Base-by-base conservation (phyloP, 495 filamentous ascomycete species). In the Hypoxylon lienhwacheense region DNA sequence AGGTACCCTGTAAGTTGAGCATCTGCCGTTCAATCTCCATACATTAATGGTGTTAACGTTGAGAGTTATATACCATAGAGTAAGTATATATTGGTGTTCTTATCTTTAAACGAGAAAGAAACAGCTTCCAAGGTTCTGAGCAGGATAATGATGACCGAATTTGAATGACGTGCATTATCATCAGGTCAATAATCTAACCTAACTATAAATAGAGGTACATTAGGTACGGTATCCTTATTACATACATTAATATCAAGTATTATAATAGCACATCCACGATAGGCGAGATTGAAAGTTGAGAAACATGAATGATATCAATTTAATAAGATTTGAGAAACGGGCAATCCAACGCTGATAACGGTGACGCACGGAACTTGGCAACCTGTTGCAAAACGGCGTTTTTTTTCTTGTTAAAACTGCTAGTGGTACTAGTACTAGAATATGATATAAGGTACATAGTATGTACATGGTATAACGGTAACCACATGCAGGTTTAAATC, bases 141-240 rank as follows among this genome's bases (percentile, higher is more conserved):
- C 42, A 29, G 32, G 34, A 40, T 8, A 28, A n/a, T 40, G 34
- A 47, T 37, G 33, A 35, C 25, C 40, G 35, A 25, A 52, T 52
- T 40, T 39, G 29, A 36, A 59, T 53, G 55, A 59, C 55, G 55
- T 58, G 55, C 55, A 58, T 58, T 52, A 51, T 46, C 54, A 37
- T 37, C 5, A 44, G 33, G 32, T n/a, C n/a, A n/a, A n/a, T n/a
- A n/a, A n/a, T n/a, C n/a, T n/a, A n/a, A n/a, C n/a, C n/a, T n/a
- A n/a, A n/a, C n/a, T n/a, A n/a, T n/a, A n/a, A n/a, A n/a, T n/a
- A n/a, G n/a, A n/a, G n/a, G n/a, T n/a, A n/a, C n/a, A n/a, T n/a
- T n/a, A n/a, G n/a, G n/a, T n/a, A n/a, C 10, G 7, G 24, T 26
- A 26, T 26, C 12, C 16, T 11, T 48, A 12, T 10, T 21, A 31